These are phyloP conservation scores for Talaromyces liani DNA, from an alignment of 495 filamentous ascomycete species.

Conservation along the genomic window DNA sequence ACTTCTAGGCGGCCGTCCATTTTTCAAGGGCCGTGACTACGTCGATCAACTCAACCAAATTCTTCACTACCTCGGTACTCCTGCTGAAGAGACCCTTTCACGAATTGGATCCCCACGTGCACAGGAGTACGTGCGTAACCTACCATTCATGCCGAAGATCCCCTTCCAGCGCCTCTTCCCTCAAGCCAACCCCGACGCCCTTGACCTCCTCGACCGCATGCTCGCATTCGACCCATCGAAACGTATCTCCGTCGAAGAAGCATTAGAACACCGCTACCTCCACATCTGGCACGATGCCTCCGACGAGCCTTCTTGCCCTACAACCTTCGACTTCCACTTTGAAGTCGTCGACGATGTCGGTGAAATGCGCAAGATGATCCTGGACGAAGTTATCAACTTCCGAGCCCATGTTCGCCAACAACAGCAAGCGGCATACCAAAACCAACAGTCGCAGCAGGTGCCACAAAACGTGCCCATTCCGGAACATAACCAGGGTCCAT, in stretches of 20 bases:
- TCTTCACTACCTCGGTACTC: constrained; percentile 93
- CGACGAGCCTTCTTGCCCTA: constrained; percentile 88
- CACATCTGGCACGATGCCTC: constrained; percentile 97
- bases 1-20: constrained; percentile 89
- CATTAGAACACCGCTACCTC: constrained; percentile 91
- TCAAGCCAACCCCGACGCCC: constrained; percentile 90
- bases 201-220: constrained; percentile 93
- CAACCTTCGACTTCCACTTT: constrained; percentile 96
- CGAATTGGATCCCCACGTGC: constrained; percentile 94
- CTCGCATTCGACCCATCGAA: constrained; percentile 90
- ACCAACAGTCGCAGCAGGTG: constrained; percentile 30
- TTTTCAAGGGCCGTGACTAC: constrained; percentile 99
- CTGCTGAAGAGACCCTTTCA: constrained; percentile 86
- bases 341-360: constrained; percentile 87
- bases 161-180: constrained; percentile 83
- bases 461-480: constrained; percentile 65
- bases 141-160: constrained; percentile 93
- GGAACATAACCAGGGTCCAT: constrained; percentile 54
- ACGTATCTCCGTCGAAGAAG: constrained; percentile 86
- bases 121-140: constrained; percentile 96
- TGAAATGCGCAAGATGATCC: constrained; percentile 96
- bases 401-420: constrained; percentile 65
- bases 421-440: constrained; percentile 37
- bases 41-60: constrained; percentile 99
- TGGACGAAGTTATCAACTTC: constrained; percentile 85